These are phyloP conservation scores for Arthrobotrys sphaeroides DNA, from an alignment of 2,329 filamentous ascomycete genomes.

Conservation along the genomic window DNA sequence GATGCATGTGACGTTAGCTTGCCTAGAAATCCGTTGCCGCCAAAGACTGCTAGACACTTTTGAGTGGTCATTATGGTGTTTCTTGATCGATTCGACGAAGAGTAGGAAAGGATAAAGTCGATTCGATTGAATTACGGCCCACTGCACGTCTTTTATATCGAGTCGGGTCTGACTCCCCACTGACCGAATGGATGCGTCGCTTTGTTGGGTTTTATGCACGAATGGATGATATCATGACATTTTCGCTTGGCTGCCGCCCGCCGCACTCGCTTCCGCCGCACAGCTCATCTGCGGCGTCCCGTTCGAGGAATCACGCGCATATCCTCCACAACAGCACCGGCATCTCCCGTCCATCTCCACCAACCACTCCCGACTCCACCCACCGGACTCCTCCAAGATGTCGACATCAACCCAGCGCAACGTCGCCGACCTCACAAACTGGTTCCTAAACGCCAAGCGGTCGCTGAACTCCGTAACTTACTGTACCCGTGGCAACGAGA, in stretches of 20 bases:
- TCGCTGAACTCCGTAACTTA: constrained; percentile 57
- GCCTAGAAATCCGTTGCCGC: constrained; percentile 51
- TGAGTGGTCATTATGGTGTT: constrained; percentile 12
- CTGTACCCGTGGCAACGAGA: constrained; percentile 56
- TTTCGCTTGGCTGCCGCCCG: constrained; percentile 20
- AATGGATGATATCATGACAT: constrained; percentile 53
- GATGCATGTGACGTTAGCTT: neutral
- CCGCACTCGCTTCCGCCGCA: constrained; percentile 21
- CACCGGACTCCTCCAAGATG: constrained; percentile 13
- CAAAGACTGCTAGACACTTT: constrained; percentile 50
- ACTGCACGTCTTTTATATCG: neutral
- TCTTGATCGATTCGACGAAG: neutral
- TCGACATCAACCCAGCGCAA: constrained; percentile 40
- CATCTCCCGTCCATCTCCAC: neutral
- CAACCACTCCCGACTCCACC: neutral
- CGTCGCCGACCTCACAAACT: constrained; percentile 61
- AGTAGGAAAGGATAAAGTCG: neutral
- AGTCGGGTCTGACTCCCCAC: neutral
- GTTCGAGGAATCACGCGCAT: constrained; percentile 39
- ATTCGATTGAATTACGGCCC: neutral
- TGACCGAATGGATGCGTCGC: neutral
- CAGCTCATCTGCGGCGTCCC: constrained; percentile 14
- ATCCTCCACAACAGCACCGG: constrained; percentile 5
- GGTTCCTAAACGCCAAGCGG: constrained; percentile 58
- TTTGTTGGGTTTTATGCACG: neutral